These are phyloP conservation scores for Polymyxa betae DNA, from an alignment of 208 protist genomes.

Conservation along the genomic window DNA sequence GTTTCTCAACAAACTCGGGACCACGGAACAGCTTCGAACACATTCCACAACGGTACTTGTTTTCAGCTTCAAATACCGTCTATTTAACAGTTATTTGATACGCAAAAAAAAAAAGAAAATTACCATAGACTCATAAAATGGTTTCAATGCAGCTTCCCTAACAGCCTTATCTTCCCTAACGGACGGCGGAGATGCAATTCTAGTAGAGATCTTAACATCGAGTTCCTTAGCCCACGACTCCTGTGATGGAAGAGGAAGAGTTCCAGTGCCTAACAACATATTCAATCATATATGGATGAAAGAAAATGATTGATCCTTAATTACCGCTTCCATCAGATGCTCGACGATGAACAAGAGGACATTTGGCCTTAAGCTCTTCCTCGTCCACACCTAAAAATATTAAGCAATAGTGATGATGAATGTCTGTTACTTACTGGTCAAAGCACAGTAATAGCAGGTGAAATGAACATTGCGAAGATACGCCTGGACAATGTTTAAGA, in stretches of 20 bases:
- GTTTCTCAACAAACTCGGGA: slow-evolving; percentile 37
- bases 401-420: background rate
- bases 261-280: no score
- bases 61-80: slow-evolving; percentile 16
- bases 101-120: background rate
- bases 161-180: background rate
- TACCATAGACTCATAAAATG: slow-evolving; percentile 19
- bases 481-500: slow-evolving; percentile 42
- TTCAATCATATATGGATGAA: no score
- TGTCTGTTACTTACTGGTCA: background rate
- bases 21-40: slow-evolving; percentile 37
- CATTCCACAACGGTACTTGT: slow-evolving; percentile 34
- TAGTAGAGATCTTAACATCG: background rate
- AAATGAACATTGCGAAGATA: slow-evolving; percentile 21
- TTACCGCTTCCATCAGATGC: no score
- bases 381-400: slow-evolving; percentile 28
- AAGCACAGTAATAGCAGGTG: slow-evolving; percentile 38
- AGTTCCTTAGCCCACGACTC: background rate
- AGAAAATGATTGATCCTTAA: no score
- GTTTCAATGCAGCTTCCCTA: background rate
- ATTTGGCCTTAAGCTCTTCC: slow-evolving; percentile 15
- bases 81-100: background rate
- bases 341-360: slow-evolving; percentile 15
- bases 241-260: background rate
- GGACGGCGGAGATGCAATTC: background rate